Base-by-base conservation (phyloP, 2,329 filamentous ascomycete genomes). In the Shiraia bambusicola region DNA sequence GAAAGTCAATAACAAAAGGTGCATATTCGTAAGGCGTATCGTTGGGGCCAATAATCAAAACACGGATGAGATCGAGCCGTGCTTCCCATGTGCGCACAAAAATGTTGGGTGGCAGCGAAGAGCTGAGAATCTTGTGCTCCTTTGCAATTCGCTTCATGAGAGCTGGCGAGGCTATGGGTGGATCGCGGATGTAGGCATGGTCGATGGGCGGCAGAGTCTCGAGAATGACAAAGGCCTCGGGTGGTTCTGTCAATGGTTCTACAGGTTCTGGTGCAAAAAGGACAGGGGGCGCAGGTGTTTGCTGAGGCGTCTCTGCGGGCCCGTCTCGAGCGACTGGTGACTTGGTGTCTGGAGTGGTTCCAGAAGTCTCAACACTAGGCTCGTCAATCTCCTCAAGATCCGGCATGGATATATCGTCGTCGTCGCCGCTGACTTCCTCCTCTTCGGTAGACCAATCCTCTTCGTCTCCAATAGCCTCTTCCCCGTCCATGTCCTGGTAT, bases 21-120 rank as follows among this genome's bases (percentile, higher is more conserved):
- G 78, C 79, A 50, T 76, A 72, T 49, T 80, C 78, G 57, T 84
- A 84, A 2, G 80, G 80, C 0, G 80, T 83, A 34, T 79, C 78
- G 15, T 70, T 63, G 0, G 80, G 79, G 0, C 80, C 80, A 33
- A 83, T 69, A 39, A 83, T 77, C 3, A 83, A 63, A 12, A 80
- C 76, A 9, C 80, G 76, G 8, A 83, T 59, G 7, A 83, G 70
- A 55, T 83, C 79, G 30, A 82, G 72, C 15, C 79, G 71, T 2
- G 73, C 74, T 46, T 82, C 80, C 76, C 79, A 84, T 2, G 77
- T 76, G 25, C 80, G 73, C 2, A 82, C 76, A 51, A 76, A 81
- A 33, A 83, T 79, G 2, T 74, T 75, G 2, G 72, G 62, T 0
- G 80, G 80, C 2, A 84, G 67, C 0, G 78, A 76, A 10, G 63